Evolutionary conservation across 768 basidiomycete species (phyloP).

Genomic region (Kwoniella sp.): DNA sequence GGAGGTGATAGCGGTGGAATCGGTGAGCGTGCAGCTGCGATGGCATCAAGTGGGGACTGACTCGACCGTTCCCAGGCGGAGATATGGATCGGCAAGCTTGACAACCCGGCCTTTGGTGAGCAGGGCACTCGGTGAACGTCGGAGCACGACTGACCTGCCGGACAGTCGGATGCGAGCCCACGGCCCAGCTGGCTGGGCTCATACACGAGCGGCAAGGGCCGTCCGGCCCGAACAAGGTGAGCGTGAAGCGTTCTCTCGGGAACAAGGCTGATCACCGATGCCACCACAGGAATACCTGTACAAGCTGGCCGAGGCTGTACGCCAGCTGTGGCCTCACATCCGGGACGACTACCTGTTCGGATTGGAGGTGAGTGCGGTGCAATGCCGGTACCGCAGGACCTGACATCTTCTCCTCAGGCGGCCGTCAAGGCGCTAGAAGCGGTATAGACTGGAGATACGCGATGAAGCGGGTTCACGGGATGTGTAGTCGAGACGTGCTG

Average conservation of each 20-base stretch:
- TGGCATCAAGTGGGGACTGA: too few relatives aligned
- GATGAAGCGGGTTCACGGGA: too few relatives aligned
- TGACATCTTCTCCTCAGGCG: background rate
- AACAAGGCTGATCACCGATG: background rate
- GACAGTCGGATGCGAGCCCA: conserved; percentile 74
- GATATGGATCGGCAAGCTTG: conserved; percentile 81
- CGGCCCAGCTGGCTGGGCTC: conserved; percentile 62
- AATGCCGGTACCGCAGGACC: too few relatives aligned
- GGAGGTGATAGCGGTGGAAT: conserved; percentile 55
- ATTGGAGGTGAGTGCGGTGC: conserved; percentile 48
- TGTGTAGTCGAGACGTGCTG: too few relatives aligned
- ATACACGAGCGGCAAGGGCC: conserved; percentile 78
- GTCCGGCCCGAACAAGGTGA: conserved; percentile 83
- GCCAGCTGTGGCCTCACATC: conserved; percentile 55
- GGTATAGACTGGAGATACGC: too few relatives aligned
- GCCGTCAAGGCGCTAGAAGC: background rate
- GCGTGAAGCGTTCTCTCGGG: background rate
- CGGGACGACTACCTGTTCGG: conserved; percentile 47
- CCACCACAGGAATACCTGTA: conserved; percentile 74
- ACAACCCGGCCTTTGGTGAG: conserved; percentile 85
- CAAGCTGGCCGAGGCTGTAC: conserved; percentile 66
- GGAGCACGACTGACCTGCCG: background rate
- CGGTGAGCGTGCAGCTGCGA: conserved; percentile 12
- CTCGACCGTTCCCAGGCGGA: conserved; percentile 8
- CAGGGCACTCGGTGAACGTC: background rate